Conservation (phyloP, 2,329 filamentous ascomycete genomes). For the Rhinocladiella similis region DNA sequence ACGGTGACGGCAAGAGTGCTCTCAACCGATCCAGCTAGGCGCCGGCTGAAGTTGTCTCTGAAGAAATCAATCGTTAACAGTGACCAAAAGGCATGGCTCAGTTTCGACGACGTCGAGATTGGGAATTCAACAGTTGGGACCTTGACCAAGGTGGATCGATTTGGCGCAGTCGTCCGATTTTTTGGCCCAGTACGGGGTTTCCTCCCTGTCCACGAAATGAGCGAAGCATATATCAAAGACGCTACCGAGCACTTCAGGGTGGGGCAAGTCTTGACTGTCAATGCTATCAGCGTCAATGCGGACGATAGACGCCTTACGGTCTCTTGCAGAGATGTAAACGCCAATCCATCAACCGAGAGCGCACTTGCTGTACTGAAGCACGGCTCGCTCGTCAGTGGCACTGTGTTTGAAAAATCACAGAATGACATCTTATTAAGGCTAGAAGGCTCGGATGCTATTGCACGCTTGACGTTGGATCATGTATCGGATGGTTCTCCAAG, state of each 20-base stretch:
- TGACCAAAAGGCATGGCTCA: conserved; percentile 74
- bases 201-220: conserved; percentile 94
- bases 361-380: conserved; percentile 54
- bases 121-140: conserved; percentile 83
- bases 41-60: conserved; percentile 80
- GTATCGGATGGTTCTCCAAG: conserved; percentile 79
- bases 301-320: conserved; percentile 73
- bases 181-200: conserved; percentile 83
- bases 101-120: conserved; percentile 70
- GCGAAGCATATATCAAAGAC: conserved; percentile 90
- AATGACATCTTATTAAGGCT: conserved; percentile 78
- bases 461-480: conserved; percentile 73
- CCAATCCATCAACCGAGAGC: conserved; percentile 15
- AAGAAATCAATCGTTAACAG: conserved; percentile 96
- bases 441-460: conserved; percentile 71
- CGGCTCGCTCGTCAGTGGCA: conserved; percentile 74
- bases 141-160: conserved; percentile 74
- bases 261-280: conserved; percentile 89
- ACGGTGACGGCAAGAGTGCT: conserved; percentile 83
- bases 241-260: conserved; percentile 84
- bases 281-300: conserved; percentile 77
- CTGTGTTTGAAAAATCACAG: conserved; percentile 76
- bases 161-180: conserved; percentile 88
- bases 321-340: conserved; percentile 83
- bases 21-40: conserved; percentile 72